Evolutionary conservation across 331 rosid species (phyloP), one percentile per base, ranked within the genome.

Genomic region (Arachis monticola): DNA sequence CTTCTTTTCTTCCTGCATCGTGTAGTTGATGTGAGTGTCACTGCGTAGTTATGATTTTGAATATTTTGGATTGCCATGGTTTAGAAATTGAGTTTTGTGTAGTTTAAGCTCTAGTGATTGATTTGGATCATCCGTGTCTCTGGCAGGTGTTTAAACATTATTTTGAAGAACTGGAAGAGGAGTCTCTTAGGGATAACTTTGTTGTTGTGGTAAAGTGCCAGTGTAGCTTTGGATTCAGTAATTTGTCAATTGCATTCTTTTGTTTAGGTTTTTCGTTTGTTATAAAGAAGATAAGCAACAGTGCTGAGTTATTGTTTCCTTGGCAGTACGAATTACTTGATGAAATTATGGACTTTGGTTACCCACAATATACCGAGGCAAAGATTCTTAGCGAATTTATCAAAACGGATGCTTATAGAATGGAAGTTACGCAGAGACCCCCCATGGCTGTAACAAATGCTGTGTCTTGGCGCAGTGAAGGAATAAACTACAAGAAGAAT

Each of bases 401-500:
- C 81, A 95, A 95, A 91, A 95, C 99, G 0, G 99, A 95, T 85
- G 99, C 99, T 67, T 95, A 95, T 76, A 92, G 96, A 83, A 90
- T 95, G 99, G 99, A 95, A 72, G 96, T 90, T 70, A 87, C 87
- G 0, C 99, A 95, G 87, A 90, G 98, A 77, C 99, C 99, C 75
- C 99, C 99, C 59, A 95, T 95, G 99, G 99, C 99, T 41, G 99
- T 95, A 52, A 95, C 99, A 27, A 95, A 95, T 81, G 99, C 99
- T 32, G 99, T 95, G 27, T 95, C 99, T 64, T 95, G 99, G 99
- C 99, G 98, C 38, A 95, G 99, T 71, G 99, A 95, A 88, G 99
- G 99, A 61, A 77, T 95, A 78, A 84, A 59, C 69, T 92, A 95
- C 90, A 95, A 95, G 93, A 95, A 95, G 81, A 95, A 95, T 80